Base-by-base conservation (phyloP, 78 protist genomes). In the Mantamonas sphyraenae region DNA sequence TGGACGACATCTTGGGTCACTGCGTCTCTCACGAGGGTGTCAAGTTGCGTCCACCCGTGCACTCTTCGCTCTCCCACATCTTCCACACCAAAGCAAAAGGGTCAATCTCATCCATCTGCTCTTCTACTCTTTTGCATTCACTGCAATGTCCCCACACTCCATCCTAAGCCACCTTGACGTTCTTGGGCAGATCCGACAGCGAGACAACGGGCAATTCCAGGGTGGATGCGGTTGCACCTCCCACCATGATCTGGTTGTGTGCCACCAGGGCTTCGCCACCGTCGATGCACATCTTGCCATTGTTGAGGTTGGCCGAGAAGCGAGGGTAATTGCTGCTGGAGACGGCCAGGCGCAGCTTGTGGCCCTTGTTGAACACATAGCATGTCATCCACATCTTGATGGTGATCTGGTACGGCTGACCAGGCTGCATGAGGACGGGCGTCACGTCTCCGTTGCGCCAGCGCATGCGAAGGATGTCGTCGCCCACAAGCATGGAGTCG, bases 401-500 rank as follows among this genome's bases (percentile, higher is more conserved):
- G 7, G 14, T 34, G 50, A 70, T 35, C 64, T 70, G 37, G 74
- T 70, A 70, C 12, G 53, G 53, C 16, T 47, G 28, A 4, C 74
- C 74, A 9, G 62, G 64, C 20, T 3, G 14, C 51, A 70, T 51
- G 28, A 7, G 42, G 47, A 4, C 26, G 64, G 74, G 64, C 19
- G 53, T 22, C 33, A 22, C 10, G 38, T 10, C 26, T 2, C 74
- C 59, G 33, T 58, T 24, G 5, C 59, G 19, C 69, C 77, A 64
- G 31, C 77, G 68, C 77, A 72, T 72, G 51, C 77, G 62, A 34
- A 42, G 19, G 40, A 72, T 26, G 17, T 19, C 56, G 59, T 72
- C 77, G 7, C 4, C 10, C 17, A 72, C 3, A 28, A 63, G 31
- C 34, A 72, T 39, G 8, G 77, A 72, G 26, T 1, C 5, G 53